Conservation (phyloP, 371 early-diverging fungal genomes). For the Mycotypha africana region DNA sequence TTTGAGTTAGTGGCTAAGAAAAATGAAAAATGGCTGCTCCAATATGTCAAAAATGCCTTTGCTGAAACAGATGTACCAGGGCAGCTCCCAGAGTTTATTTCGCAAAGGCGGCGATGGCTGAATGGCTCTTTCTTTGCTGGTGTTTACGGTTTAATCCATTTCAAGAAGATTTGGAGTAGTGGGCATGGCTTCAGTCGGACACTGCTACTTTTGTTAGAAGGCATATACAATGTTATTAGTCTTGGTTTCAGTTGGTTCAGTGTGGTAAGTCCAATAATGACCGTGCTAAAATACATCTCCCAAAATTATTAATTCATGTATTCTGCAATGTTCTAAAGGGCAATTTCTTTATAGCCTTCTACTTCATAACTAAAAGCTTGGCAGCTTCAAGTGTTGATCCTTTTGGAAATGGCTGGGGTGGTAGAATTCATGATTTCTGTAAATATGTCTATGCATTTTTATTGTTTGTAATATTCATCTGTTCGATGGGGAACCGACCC, state of each 20-base stretch:
- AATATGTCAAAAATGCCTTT: slow-evolving; percentile 60
- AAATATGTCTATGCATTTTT: slow-evolving; percentile 60
- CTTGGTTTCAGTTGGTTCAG: slow-evolving; percentile 78
- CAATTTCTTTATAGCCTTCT: slow-evolving; percentile 77
- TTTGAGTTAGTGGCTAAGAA: slow-evolving; percentile 80
- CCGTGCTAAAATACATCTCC: not conserved
- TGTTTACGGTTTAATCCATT: slow-evolving; percentile 54
- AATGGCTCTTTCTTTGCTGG: slow-evolving; percentile 81
- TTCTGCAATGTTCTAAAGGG: slow-evolving; percentile 44
- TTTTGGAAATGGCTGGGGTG: slow-evolving; percentile 50
- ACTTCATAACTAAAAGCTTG: slow-evolving; percentile 58
- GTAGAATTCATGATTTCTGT: slow-evolving; percentile 41
- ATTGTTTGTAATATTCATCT: slow-evolving; percentile 64
- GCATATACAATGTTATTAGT: slow-evolving; percentile 66
- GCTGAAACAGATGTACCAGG: slow-evolving; percentile 87
- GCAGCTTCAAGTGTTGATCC: slow-evolving; percentile 34
- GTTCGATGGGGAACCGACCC: slow-evolving; percentile 81
- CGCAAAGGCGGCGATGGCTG: slow-evolving; percentile 86
- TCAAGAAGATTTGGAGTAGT: slow-evolving; percentile 54
- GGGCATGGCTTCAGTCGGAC: slow-evolving; percentile 60
- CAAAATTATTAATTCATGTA: slow-evolving; percentile 16
- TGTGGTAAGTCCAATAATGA: slow-evolving; percentile 49
- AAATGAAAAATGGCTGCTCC: slow-evolving; percentile 62
- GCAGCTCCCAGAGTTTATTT: slow-evolving; percentile 75
- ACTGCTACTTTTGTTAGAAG: slow-evolving; percentile 59